Base-by-base conservation (phyloP, 805 yeast genomes). In the Yarrowia deformans region DNA sequence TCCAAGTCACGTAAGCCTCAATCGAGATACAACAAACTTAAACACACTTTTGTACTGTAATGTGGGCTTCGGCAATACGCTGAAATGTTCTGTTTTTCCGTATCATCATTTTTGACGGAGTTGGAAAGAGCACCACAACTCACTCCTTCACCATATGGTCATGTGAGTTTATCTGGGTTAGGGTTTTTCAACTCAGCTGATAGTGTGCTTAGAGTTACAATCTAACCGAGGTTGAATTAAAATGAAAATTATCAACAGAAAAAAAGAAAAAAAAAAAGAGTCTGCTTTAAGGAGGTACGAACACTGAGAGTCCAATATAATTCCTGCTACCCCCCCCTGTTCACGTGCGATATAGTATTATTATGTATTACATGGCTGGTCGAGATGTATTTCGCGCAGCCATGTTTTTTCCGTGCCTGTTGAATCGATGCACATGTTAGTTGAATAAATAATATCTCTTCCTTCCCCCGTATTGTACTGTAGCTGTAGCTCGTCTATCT, bases 401-500 rank as follows among this genome's bases (percentile, higher is more conserved):
- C 34, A 32, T 39, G 29, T 46, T 46, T 7, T 48, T 49, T 49
- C 49, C 48, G 66, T 60, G 66, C 66, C 66, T 60, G 68, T 63
- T 63, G 68, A 63, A 63, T 63, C 48, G 56, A 35, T 63, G 55
- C 68, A 48, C 56, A 63, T 34, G 56, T 63, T 63, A 63, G 68
- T 63, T 63, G 68, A 63, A 63, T 63, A 63, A 63, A 63, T 63
- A 63, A 56, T 60, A 45, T 43, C 37, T 60, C 52, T 32, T 43
- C 23, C 16, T 37, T 45, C 18, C 29, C 29, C 29, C 29, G 3
- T 23, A 23, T 4, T 23, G 29, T 23, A 23, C 29, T 23, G 29
- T n/a, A n/a, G n/a, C n/a, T n/a, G 29, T 23, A 23, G 29, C 29
- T 23, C 2, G 29, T 23, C 66, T 60, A 85, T 74, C 83, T 82